Evolutionary conservation across 164 flowering plant species (phyloP), one percentile per base, ranked within the genome.

Genomic region (Chloranthus sessilifolius): DNA sequence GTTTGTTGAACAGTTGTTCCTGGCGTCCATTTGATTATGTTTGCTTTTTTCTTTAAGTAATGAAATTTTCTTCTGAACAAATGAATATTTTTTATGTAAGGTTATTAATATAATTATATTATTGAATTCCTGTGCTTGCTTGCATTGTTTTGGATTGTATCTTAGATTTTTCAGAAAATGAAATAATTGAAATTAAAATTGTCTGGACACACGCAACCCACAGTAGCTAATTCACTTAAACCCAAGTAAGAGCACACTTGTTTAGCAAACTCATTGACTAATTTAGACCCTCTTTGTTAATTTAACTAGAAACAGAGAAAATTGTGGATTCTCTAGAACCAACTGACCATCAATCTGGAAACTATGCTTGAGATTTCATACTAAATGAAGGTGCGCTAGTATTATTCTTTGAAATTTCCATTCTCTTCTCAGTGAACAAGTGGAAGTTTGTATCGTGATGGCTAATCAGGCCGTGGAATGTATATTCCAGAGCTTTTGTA

Each of bases 1-100:
- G 38, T 39, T 25, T 33, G 48, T 38, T 58, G 33, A 46, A 52
- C 33, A 9, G 22, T 33, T 26, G 47, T 14, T 20, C 33, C 38
- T 15, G 4, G 23, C 29, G 29, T 49, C 35, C n/a, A 37, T 62
- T 44, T 24, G 16, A 25, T 44, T 26, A 2, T 26, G 4, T 9
- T 44, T 25, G n/a, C n/a, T 16, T 20, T 7, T 44, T 44, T n/a
- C 31, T 44, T 44, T 21, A 7, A 26, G 31, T 26, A 44, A 26
- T 25, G 19, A 8, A 44, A 22, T 7, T 5, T 1, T 2, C 16
- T 26, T 24, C 28, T 33, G 3, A 9, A 33, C 5, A 33, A 33
- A 33, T 33, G 36, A 33, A 9, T 33, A n/a, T 4, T 7, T 6
- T 10, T 9, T 9, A 10, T 33, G 14, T 33, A n/a, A 33, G 9